Percentiles rank a stretch among this genome's conserved stretches.
These are phyloP conservation scores for Trichoderma sp. DNA, from an alignment of 2,329 filamentous ascomycete species.

Conservation along the genomic window DNA sequence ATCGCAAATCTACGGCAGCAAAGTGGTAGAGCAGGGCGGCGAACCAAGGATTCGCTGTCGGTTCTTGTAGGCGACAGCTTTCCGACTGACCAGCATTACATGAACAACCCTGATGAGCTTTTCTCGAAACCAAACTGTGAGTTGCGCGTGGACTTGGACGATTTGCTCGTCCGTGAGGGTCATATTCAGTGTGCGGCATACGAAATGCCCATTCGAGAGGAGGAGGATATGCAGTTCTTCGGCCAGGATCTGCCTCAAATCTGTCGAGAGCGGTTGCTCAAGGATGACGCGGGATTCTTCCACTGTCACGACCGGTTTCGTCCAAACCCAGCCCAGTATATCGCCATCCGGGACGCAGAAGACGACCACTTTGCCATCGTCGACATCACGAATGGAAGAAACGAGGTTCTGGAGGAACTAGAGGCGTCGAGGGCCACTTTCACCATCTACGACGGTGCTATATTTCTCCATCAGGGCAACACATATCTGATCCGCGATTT, in stretches of 20 bases:
- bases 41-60: constrained; percentile 91
- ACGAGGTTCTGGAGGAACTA: constrained; percentile 89
- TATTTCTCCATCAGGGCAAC: constrained; percentile 94
- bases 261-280: constrained; percentile 71
- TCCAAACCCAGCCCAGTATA: constrained; percentile 77
- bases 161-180: constrained; percentile 87
- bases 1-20: constrained; percentile 95
- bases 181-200: constrained; percentile 94
- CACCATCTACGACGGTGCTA: constrained; percentile 94
- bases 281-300: constrained; percentile 78
- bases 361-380: constrained; percentile 94
- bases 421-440: constrained; percentile 94
- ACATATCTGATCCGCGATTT: constrained; percentile 93
- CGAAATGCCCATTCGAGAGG: constrained; percentile 87
- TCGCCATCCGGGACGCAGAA: constrained; percentile 84
- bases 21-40: constrained; percentile 85
- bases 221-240: constrained; percentile 77
- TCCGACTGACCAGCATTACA: constrained; percentile 92
- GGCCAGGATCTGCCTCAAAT: constrained; percentile 71
- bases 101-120: constrained; percentile 92
- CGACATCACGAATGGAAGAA: constrained; percentile 79
- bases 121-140: constrained; percentile 89
- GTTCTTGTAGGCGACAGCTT: constrained; percentile 88
- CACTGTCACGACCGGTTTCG: constrained; percentile 89
- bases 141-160: constrained; percentile 87